phyloP scores from a whole-genome alignment of 805 yeast genomes.

The Cyberlindnera amylophila region DNA sequence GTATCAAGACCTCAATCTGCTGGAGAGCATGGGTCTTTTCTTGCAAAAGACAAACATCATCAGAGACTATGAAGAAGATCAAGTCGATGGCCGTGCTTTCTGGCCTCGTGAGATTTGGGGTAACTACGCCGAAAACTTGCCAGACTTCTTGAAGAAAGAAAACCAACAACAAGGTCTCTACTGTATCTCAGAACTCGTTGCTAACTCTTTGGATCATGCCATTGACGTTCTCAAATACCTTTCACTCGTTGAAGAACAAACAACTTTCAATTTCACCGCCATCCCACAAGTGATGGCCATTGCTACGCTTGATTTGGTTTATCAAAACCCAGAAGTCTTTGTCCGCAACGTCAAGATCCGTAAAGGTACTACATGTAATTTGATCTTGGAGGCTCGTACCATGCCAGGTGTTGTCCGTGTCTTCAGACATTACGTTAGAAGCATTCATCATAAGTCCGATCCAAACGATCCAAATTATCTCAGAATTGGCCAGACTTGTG shows the following conservation, averaged over 20 bases:
- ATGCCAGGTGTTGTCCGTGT: constrained; percentile 72
- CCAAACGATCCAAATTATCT: constrained; percentile 86
- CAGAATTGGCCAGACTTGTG: constrained; percentile 78
- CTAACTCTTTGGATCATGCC: constrained; percentile 75
- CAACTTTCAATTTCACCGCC: constrained; percentile 87
- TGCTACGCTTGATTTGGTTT: constrained; percentile 85
- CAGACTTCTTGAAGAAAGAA: constrained; percentile 53
- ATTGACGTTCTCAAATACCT: constrained; percentile 73
- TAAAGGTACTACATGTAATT: constrained; percentile 77
- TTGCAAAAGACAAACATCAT: constrained; percentile 95
- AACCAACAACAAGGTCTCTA: constrained; percentile 52
- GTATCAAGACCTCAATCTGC: constrained; percentile 51
- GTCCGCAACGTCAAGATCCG: constrained; percentile 78
- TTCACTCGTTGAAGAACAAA: constrained; percentile 71
- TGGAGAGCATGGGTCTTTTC: constrained; percentile 90
- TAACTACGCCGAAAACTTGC: constrained; percentile 62
- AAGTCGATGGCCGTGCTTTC: constrained; percentile 86
- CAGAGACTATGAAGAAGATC: constrained; percentile 90
- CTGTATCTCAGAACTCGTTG: constrained; percentile 78
- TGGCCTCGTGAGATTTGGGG: constrained; percentile 97
- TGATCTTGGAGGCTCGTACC: constrained; percentile 71
- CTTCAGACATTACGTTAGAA: constrained; percentile 68
- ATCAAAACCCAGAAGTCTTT: constrained; percentile 73
- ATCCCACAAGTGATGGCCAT: constrained; percentile 99
- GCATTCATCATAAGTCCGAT: constrained; percentile 72